phyloP scores from a whole-genome alignment of 2,329 filamentous ascomycete species.

The Alternaria infectoria region DNA sequence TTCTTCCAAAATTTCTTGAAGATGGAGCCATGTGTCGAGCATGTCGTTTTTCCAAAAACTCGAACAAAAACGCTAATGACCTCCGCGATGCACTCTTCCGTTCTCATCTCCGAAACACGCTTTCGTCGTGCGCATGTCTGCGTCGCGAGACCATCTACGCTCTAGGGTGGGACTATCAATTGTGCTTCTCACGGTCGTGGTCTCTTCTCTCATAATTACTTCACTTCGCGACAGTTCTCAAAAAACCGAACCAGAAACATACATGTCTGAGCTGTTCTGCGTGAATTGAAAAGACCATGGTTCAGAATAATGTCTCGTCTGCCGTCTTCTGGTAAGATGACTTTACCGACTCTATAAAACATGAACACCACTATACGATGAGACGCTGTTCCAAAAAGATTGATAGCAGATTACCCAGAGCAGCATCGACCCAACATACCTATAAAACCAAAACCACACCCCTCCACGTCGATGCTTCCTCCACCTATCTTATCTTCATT shows the following conservation, averaged over 20 bases:
- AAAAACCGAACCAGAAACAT: too few species aligned
- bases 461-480: not conserved
- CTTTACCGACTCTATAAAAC: too few species aligned
- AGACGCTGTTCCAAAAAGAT: not conserved
- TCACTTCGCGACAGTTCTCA: too few species aligned
- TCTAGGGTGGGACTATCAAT: not conserved
- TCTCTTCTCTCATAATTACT: too few species aligned
- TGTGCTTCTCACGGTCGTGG: not conserved
- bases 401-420: too few species aligned
- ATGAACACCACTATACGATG: too few species aligned
- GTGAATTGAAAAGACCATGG: too few species aligned
- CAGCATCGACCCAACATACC: not conserved
- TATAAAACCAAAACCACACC: not conserved
- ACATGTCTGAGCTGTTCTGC: not conserved
- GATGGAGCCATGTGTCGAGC: not conserved
- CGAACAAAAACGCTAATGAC: fast-evolving
- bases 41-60: not conserved
- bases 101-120: not conserved
- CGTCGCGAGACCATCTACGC: not conserved
- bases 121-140: not conserved
- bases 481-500: not conserved
- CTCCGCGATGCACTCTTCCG: not conserved
- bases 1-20: too few species aligned
- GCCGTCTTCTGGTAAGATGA: too few species aligned
- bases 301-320: too few species aligned